Base-by-base conservation (phyloP, 73 alveolate genomes). In the Symbiodinium natans region DNA sequence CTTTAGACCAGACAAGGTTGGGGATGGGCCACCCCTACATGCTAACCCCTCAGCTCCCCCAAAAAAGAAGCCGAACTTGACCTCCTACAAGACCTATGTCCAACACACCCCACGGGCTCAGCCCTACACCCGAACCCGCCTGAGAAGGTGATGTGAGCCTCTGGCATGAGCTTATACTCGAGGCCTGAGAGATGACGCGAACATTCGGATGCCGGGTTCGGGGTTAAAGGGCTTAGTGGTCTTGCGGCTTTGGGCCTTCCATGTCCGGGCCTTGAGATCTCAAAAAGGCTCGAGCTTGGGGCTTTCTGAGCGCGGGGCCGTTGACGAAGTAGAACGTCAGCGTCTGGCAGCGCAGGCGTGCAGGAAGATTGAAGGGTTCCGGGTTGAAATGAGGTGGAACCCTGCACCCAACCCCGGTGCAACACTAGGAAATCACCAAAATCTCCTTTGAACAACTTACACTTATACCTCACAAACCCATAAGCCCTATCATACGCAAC, bases 241-340 rank as follows among this genome's bases (percentile, higher is more conserved):
- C 4, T 63, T 31, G 17, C 15, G 0, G 17, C 36, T 21, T 63
- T 17, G 38, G 11, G 3, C 82, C 9, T 27, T 13, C 17, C 1
- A 6, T 23, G 10, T 13, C 31, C 82, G 31, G 15, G 7, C 38
- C 31, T 63, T 63, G 19, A 63, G 82, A 48, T 17, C 17, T 48
- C 23, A 8, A 48, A 48, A 17, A 17, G 63, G 63, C 23, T 10
- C 17, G 63, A 17, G 63, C 17, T 48, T 17, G 63, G 63, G 17
- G 63, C 63, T 10, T 10, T 48, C 63, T 8, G 17, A 17, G 36
- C 93, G 54, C 39, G 94, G 17, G 29, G 13, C 94, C 94, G 41
- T 87, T 87, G 94, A 38, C 39, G 84, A 87, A 87, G 83, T 86
- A 86, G 82, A 84, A 84, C n/a, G 77, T 42, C 43, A 84, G 92